These are phyloP conservation scores for Thalia dealbata DNA, from an alignment of 176 grass and related monocot genomes.

Conservation along the genomic window DNA sequence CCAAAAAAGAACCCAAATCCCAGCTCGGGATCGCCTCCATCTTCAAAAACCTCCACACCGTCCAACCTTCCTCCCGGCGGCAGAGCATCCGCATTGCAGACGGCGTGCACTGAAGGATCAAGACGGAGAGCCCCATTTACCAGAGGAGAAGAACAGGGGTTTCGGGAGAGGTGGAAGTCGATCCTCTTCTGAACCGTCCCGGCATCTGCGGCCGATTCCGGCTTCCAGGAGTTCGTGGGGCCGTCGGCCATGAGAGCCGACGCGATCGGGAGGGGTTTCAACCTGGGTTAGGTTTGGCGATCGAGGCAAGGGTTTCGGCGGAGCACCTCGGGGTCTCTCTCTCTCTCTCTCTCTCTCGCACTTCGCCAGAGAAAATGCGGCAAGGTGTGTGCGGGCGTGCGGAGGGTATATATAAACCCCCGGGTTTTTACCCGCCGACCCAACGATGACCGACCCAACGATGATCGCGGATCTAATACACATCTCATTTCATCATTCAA, in stretches of 20 bases:
- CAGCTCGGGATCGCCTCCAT: slow-evolving; percentile 64
- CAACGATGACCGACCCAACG: background rate
- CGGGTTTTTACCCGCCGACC: background rate
- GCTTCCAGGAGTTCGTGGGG: slow-evolving; percentile 17
- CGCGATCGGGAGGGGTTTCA: background rate
- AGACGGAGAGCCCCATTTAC: slow-evolving; percentile 38
- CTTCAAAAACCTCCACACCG: slow-evolving; percentile 26
- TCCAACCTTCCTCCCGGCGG: slow-evolving; percentile 23
- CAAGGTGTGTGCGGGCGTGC: background rate
- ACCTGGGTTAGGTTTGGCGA: background rate
- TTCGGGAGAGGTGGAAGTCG: slow-evolving; percentile 60
- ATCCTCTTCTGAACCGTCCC: slow-evolving; percentile 52
- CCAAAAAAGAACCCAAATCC: slow-evolving; percentile 63
- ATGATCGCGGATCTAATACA: background rate
- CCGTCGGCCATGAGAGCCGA: slow-evolving; percentile 3
- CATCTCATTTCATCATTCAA: no score
- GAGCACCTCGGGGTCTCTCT: background rate
- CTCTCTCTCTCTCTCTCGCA: background rate
- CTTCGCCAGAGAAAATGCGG: background rate
- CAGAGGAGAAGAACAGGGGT: slow-evolving; percentile 19
- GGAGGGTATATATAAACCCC: background rate
- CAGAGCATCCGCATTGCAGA: background rate
- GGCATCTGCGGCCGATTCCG: background rate
- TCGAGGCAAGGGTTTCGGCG: background rate
- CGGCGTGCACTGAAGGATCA: background rate